phyloP scores from a whole-genome alignment of 2,329 filamentous ascomycete genomes.

The Gnomoniopsis smithogilvyi region DNA sequence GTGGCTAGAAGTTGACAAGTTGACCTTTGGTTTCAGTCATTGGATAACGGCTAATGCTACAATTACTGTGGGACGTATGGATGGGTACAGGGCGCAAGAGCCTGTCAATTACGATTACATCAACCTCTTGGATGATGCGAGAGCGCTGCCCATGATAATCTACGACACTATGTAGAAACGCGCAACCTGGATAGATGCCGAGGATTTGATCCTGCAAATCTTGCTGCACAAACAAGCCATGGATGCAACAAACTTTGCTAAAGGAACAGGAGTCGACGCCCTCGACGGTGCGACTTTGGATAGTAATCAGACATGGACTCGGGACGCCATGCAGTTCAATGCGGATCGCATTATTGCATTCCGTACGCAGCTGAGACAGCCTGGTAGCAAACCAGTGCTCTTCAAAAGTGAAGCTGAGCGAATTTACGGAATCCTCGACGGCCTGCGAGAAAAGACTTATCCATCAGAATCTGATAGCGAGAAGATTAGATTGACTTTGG shows the following conservation, averaged over 20 bases:
- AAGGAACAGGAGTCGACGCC: not conserved
- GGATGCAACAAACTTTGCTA: not conserved
- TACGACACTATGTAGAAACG: not conserved
- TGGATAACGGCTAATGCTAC: too few species aligned
- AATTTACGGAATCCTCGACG: not conserved
- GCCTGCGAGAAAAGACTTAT: not conserved
- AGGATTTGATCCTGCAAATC: not conserved
- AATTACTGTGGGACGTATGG: not conserved
- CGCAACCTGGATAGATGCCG: not conserved
- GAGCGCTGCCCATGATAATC: not conserved
- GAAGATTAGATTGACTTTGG: not conserved
- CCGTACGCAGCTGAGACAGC: not conserved
- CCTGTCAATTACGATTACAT: not conserved
- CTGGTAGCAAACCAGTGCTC: not conserved
- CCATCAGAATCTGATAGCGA: not conserved
- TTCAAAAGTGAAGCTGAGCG: not conserved
- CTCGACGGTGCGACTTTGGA: not conserved
- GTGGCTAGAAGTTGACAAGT: too few species aligned
- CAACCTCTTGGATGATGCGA: not conserved
- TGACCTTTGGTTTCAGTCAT: not conserved
- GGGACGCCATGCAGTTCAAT: not conserved
- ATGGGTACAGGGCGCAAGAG: not conserved
- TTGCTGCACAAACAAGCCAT: not conserved
- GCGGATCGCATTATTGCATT: not conserved
- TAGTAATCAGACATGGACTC: not conserved